These are phyloP conservation scores for Aspergillus nanangensis DNA, from an alignment of 495 filamentous ascomycete species.

Conservation along the genomic window DNA sequence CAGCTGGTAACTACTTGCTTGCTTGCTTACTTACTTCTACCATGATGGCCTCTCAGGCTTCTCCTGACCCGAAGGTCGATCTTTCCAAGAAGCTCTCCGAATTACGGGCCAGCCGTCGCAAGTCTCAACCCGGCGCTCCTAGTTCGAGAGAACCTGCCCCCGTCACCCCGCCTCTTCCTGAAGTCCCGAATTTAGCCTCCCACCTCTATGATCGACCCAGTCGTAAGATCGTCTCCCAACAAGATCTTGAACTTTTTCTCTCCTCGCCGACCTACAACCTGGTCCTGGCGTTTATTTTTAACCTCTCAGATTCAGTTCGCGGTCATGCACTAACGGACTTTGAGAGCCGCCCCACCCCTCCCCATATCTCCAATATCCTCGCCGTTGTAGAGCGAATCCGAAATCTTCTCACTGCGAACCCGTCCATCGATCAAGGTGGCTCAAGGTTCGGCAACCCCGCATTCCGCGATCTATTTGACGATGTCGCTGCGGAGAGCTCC, in stretches of 20 bases:
- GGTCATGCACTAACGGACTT: conserved; percentile 69
- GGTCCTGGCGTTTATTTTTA: conserved; percentile 78
- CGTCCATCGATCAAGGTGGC: conserved; percentile 77
- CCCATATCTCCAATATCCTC: conserved; percentile 60
- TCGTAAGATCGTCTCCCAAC: conserved; percentile 71
- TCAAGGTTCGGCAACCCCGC: conserved; percentile 92
- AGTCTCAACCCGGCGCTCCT: conserved; percentile 43
- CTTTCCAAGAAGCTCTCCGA: conserved; percentile 62
- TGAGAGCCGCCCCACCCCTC: conserved; percentile 47
- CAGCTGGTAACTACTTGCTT: not conserved
- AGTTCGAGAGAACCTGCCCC: conserved; percentile 65
- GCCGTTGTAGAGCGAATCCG: conserved; percentile 64
- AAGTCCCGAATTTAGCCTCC: conserved; percentile 60
- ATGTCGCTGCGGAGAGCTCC: conserved; percentile 48
- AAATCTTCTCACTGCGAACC: conserved; percentile 56
- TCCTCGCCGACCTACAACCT: conserved; percentile 73
- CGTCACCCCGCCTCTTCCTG: conserved; percentile 64
- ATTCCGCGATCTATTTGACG: conserved; percentile 81
- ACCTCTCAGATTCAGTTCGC: conserved; percentile 75
- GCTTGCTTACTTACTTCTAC: conserved; percentile 3
- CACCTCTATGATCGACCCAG: conserved; percentile 61
- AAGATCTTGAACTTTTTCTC: conserved; percentile 80
- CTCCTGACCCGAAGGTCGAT: conserved; percentile 45
- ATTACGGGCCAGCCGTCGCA: conserved; percentile 56
- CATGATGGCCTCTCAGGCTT: conserved; percentile 25